A percentile compares a stretch with the other conserved stretches of the same genome.
phyloP scores from a whole-genome alignment of 2,329 filamentous ascomycete species.

The Botrytis fabae region DNA sequence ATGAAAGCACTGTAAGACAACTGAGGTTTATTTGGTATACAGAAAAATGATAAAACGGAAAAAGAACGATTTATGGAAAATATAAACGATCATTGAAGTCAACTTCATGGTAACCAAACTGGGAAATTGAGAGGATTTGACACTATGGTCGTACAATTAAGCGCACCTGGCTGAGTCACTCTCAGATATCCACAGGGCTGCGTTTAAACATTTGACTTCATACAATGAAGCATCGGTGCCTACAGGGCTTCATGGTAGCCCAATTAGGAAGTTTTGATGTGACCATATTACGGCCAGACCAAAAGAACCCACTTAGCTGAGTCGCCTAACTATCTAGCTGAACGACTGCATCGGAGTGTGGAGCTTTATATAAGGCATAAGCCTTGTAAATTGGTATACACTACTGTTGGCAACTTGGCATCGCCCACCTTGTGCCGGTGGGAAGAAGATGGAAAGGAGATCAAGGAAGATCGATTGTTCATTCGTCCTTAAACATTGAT shows the following conservation, averaged over 20 bases:
- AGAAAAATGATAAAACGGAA: neutral
- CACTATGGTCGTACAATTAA: neutral
- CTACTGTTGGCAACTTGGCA: neutral
- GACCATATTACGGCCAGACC: neutral
- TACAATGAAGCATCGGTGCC: neutral
- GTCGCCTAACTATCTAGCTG: neutral
- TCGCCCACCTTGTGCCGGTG: neutral
- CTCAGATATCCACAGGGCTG: neutral
- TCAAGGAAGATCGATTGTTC: neutral
- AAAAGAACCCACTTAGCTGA: neutral
- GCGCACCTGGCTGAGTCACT: neutral
- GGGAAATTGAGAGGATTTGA: neutral
- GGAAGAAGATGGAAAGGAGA: neutral
- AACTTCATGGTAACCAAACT: conserved; percentile 7
- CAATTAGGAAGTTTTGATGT: neutral
- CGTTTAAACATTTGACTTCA: neutral
- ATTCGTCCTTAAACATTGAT: neutral
- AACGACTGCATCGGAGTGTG: neutral
- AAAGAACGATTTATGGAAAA: neutral
- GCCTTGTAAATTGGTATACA: neutral
- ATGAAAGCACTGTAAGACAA: neutral
- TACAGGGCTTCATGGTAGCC: neutral
- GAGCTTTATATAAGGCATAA: neutral
- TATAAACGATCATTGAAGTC: neutral
- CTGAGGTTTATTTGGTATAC: neutral